phyloP scores from a whole-genome alignment of 495 filamentous ascomycete genomes.

The Daldinia vernicosa region DNA sequence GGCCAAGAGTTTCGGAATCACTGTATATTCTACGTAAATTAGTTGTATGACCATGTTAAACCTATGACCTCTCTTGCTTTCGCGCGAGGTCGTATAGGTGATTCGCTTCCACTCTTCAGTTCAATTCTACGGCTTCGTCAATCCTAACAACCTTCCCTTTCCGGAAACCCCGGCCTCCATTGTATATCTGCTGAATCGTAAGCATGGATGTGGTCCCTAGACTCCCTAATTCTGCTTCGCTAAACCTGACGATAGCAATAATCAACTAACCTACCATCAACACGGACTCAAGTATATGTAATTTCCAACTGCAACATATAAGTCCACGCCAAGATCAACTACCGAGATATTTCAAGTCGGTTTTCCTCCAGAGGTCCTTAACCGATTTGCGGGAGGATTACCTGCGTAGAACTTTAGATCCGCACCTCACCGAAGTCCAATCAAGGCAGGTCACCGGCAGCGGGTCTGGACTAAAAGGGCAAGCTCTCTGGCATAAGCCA shows the following conservation, averaged over 20 bases:
- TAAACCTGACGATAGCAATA: not conserved
- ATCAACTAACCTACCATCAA: not conserved
- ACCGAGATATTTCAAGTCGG: constrained; percentile 4
- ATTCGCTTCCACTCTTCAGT: too few relatives aligned
- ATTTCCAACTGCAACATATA: not conserved
- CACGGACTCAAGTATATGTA: not conserved
- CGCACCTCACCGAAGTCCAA: constrained; percentile 35
- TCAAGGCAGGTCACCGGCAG: constrained; percentile 33
- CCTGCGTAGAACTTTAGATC: not conserved
- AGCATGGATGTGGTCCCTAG: not conserved
- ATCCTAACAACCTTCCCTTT: constrained; percentile 24
- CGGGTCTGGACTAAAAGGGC: constrained; percentile 27
- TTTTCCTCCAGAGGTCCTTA: not conserved
- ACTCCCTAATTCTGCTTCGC: not conserved
- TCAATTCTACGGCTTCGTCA: too few relatives aligned
- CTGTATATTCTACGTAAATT: too few relatives aligned
- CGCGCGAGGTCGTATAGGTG: too few relatives aligned
- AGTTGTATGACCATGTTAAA: too few relatives aligned
- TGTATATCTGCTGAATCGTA: constrained; percentile 1
- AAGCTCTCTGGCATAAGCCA: constrained; percentile 26
- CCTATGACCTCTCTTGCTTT: too few relatives aligned
- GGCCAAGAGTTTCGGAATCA: too few relatives aligned
- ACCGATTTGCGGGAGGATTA: constrained; percentile 8
- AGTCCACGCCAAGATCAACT: constrained; percentile 13
- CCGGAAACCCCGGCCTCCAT: constrained; percentile 5